phyloP scores from a whole-genome alignment of 345 rosid genomes.

The Euphorbia pulcherrima region DNA sequence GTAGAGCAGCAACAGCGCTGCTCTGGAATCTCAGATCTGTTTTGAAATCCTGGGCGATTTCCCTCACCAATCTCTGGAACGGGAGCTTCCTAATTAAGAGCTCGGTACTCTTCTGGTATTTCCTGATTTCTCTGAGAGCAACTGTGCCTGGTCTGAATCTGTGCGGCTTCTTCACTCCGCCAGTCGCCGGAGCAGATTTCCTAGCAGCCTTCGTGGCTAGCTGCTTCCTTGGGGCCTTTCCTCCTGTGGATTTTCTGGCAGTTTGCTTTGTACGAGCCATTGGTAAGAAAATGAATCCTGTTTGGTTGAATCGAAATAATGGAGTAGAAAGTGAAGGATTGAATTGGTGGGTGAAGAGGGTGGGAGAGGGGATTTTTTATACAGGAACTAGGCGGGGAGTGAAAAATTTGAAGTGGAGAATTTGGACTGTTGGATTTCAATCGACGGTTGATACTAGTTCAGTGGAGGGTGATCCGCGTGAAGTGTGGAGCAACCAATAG shows the following conservation, averaged over 20 bases:
- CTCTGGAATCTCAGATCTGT: conserved; percentile 17
- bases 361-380: neutral
- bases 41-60: conserved; percentile 23
- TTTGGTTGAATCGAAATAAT: too few relatives aligned
- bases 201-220: conserved; percentile 22
- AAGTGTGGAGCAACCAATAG: neutral
- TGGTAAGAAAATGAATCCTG: neutral
- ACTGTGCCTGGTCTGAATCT: conserved; percentile 24
- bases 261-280: conserved; percentile 15
- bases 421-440: neutral
- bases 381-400: conserved; percentile 9
- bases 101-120: conserved; percentile 8
- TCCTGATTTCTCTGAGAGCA: conserved; percentile 18
- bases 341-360: neutral
- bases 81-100: conserved; percentile 23
- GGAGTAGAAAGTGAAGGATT: neutral
- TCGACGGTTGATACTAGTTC: conserved; percentile 11
- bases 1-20: conserved; percentile 18
- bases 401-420: conserved; percentile 8
- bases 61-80: conserved; percentile 24
- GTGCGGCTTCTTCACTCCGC: conserved; percentile 26
- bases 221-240: conserved; percentile 25
- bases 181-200: conserved; percentile 24
- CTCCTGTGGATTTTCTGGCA: conserved; percentile 23
- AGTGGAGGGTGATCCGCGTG: conserved; percentile 20